Conservation (phyloP, 805 yeast species). For the Blastobotrys peoriensis region DNA sequence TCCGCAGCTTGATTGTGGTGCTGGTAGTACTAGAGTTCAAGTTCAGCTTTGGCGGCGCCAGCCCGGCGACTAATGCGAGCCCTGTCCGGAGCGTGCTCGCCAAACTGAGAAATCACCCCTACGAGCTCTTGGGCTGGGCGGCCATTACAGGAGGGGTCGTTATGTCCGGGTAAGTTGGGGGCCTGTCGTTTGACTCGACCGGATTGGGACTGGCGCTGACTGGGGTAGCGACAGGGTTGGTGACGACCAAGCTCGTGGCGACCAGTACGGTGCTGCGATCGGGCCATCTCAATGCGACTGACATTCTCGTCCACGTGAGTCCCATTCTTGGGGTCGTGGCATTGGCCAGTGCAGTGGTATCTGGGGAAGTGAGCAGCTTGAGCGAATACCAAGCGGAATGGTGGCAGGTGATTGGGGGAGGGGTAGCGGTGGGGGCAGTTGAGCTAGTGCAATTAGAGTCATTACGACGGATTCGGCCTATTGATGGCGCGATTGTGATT, state of each 20-base stretch:
- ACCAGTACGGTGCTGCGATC: neutral
- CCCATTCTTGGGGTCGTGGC: neutral
- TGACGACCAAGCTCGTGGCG: neutral
- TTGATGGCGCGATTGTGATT: neutral
- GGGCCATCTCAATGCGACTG: neutral
- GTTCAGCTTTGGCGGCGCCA: neutral
- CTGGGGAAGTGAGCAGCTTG: neutral
- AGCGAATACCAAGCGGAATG: neutral
- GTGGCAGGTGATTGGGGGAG: neutral
- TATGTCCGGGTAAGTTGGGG: neutral
- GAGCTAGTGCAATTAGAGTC: neutral
- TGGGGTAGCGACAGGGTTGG: neutral
- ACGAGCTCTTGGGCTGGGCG: neutral
- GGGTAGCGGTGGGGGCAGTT: neutral
- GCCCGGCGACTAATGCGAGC: neutral
- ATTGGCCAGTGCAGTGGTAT: constrained; percentile 3
- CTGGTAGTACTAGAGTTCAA: neutral
- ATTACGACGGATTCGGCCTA: neutral
- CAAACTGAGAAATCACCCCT: too few relatives aligned
- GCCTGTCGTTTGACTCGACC: neutral
- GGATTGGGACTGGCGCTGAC: neutral
- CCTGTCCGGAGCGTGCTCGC: too few relatives aligned
- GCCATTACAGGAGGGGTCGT: neutral
- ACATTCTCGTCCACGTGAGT: neutral
- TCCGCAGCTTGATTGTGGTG: neutral